phyloP scores from a whole-genome alignment of 2,329 filamentous ascomycete genomes.

The Trichoderma pleuroti region DNA sequence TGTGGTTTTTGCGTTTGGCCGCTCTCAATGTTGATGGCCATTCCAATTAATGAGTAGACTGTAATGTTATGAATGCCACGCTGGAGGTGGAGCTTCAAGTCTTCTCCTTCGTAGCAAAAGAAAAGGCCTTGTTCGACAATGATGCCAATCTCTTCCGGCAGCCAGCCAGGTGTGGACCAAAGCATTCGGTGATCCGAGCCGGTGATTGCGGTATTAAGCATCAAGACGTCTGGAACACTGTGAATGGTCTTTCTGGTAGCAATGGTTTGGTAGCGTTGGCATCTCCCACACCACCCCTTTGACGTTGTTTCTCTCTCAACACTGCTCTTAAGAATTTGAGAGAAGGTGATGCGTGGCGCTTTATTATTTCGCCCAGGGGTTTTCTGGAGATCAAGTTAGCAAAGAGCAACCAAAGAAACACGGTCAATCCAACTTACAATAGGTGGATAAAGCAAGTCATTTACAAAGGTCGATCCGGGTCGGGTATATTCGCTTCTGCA shows the following conservation, averaged over 20 bases:
- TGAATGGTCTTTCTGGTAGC: constrained; percentile 81
- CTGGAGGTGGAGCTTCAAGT: constrained; percentile 75
- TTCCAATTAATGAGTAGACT: constrained; percentile 86
- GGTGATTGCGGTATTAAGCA: constrained; percentile 78
- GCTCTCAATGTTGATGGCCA: constrained; percentile 86
- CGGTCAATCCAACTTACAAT: constrained; percentile 27
- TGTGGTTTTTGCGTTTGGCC: constrained; percentile 84
- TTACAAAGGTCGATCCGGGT: constrained; percentile 74
- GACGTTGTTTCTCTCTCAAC: constrained; percentile 86
- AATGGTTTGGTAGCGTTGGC: constrained; percentile 85
- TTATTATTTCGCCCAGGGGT: constrained; percentile 46
- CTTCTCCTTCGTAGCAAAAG: constrained; percentile 90
- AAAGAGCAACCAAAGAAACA: not conserved
- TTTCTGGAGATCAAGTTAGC: constrained; percentile 39
- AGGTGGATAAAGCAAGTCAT: constrained; percentile 77
- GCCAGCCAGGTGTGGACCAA: constrained; percentile 86
- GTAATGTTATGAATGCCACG: constrained; percentile 75
- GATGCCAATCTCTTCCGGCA: constrained; percentile 91
- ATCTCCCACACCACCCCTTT: constrained; percentile 89
- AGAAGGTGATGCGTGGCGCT: constrained; percentile 65
- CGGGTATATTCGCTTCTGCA: constrained; percentile 84
- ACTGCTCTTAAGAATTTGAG: constrained; percentile 85
- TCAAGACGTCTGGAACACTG: constrained; percentile 76
- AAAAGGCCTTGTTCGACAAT: constrained; percentile 89
- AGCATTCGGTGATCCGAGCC: constrained; percentile 70